Percentiles rank a stretch among this genome's conserved stretches.
These are phyloP conservation scores for Phytophthora parvispora DNA, from an alignment of 352 stramenopile genomes.

Conservation along the genomic window DNA sequence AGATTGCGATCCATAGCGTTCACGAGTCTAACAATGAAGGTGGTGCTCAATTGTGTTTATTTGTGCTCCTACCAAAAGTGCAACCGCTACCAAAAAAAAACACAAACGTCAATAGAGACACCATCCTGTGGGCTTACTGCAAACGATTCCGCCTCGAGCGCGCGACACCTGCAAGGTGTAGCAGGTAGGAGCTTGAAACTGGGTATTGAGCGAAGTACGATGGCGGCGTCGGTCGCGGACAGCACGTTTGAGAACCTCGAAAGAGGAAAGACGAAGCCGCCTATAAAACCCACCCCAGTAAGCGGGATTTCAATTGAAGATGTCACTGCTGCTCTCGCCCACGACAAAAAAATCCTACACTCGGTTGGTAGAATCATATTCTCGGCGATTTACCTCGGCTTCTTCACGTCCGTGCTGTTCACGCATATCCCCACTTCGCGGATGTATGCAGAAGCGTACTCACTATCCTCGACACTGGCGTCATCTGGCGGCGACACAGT, in stretches of 20 bases:
- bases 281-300: neutral
- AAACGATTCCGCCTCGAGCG: no score
- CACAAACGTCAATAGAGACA: no score
- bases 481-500: slow-evolving; percentile 50
- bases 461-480: slow-evolving; percentile 38
- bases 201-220: neutral
- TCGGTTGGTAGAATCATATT: slow-evolving; percentile 41
- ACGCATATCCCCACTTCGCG: slow-evolving; percentile 41
- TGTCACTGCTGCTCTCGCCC: slow-evolving; percentile 24
- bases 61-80: no score
- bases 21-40: no score
- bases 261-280: neutral
- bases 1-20: no score
- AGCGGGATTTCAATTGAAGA: slow-evolving; percentile 8
- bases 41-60: no score
- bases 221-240: neutral
- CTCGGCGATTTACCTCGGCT: slow-evolving; percentile 41
- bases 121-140: no score
- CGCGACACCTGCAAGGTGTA: no score
- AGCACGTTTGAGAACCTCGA: neutral
- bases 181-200: no score
- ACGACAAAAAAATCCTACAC: slow-evolving; percentile 46
- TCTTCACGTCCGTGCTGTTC: slow-evolving; percentile 59
- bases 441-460: slow-evolving; percentile 42
- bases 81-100: no score